phyloP scores from a whole-genome alignment of 2,329 filamentous ascomycete species.

The Trichophyton simii region DNA sequence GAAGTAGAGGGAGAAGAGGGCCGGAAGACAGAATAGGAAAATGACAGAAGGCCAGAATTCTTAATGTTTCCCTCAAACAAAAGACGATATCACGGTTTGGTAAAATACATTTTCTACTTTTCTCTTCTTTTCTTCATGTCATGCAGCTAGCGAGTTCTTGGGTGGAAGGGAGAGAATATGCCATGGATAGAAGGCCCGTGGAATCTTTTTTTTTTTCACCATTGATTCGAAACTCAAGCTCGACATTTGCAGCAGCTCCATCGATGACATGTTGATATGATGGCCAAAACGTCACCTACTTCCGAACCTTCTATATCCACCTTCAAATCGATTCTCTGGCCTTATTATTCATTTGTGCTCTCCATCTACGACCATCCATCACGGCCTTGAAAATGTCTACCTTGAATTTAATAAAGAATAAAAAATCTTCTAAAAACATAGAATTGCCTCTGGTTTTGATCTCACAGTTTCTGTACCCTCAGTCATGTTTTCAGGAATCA shows the following conservation, averaged over 20 bases:
- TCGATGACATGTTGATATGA: background rate
- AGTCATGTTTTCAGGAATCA: background rate
- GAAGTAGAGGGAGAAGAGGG: background rate
- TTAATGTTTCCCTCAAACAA: background rate
- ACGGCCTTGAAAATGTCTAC: background rate
- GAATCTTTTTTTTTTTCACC: background rate
- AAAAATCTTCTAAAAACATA: background rate
- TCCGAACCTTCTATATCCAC: background rate
- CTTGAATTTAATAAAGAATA: background rate
- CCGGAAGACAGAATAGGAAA: conserved; percentile 1
- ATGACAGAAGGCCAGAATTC: background rate
- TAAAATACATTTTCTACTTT: conserved; percentile 1
- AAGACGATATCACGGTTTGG: conserved; percentile 2
- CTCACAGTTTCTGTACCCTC: background rate
- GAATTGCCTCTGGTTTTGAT: background rate
- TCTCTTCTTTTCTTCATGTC: background rate
- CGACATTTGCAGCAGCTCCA: background rate
- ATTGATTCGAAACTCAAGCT: background rate
- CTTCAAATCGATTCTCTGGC: background rate
- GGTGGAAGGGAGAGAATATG: background rate
- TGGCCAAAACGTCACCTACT: background rate
- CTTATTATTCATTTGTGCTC: background rate
- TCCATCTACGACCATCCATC: background rate
- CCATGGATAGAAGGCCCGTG: background rate
- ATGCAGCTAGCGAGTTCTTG: conserved; percentile 2